Base-by-base conservation (phyloP, 257 asterid genomes). In the Marsdenia floribunda region DNA sequence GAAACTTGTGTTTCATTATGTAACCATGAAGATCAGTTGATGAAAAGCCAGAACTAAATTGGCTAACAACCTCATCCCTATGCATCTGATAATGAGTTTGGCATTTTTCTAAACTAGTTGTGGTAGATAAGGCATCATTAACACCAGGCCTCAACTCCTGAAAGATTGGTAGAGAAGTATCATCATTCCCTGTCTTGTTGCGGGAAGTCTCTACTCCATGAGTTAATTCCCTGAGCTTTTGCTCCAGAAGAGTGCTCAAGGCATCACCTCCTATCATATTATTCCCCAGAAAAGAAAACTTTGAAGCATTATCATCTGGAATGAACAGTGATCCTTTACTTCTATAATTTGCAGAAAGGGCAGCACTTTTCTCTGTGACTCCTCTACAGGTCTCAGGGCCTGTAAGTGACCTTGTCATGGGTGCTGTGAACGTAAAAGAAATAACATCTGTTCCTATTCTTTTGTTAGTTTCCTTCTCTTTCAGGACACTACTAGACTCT, bases 361-460 rank as follows among this genome's bases (percentile, higher is more conserved):
- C 81, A 74, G 74, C 64, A 84, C 78, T 76, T 55, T 77, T 85
- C 72, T 80, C 90, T 74, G 76, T 73, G 26, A 47, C 76, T 84
- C 76, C 90, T 33, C 83, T 73, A 53, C 80, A 75, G 68, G 80
- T 71, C 66, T 76, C 78, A 52, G 87, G 68, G 64, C 74, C 81
- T n/a, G 80, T 73, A 73, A 79, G 77, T 14, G 86, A 76, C 63
- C 92, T 83, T 19, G 89, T 65, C 89, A 95, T 77, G 35, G 97
- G 96, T 83, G 99, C 83, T 65, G 82, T 90, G 87, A 92, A 95
- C 52, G 99, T 90, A 82, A 95, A 92, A 44, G 99, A 95, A 82
- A 95, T 68, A 57, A 92, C 91, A 57, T 89, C 98, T 24, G 85
- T 75, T 76, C 89, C 91, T 14, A 77, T 76, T 52, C 80, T 80